Evolutionary conservation across 306 rosid species (phyloP).

Genomic region (Oxytropis ochrocephala): DNA sequence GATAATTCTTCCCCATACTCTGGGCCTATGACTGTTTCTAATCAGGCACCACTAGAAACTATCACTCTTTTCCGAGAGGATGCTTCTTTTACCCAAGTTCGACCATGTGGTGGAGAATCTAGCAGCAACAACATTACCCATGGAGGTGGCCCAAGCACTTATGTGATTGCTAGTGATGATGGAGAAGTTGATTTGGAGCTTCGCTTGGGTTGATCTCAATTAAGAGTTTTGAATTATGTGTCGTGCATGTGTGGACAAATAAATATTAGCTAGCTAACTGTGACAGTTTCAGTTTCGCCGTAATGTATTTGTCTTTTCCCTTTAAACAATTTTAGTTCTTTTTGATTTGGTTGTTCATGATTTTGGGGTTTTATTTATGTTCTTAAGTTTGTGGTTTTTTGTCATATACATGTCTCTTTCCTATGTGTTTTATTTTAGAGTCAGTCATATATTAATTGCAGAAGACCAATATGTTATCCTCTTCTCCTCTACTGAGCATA

Average conservation of each 20-base stretch:
- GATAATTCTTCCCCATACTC: no score
- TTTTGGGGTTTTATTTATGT: not conserved
- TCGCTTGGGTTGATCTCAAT: not conserved
- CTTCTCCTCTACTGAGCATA: no score
- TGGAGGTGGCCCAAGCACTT: not conserved
- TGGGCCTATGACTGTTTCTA: no score
- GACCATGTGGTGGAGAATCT: not conserved
- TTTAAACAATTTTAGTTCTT: not conserved
- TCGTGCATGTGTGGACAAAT: not conserved
- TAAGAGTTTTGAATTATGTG: not conserved
- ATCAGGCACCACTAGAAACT: not conserved
- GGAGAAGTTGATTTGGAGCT: not conserved
- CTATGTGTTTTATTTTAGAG: no score
- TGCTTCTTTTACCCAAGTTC: not conserved
- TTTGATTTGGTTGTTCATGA: not conserved
- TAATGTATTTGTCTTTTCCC: not conserved
- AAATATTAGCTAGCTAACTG: not conserved
- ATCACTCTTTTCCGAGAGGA: not conserved
- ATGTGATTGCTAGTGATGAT: not conserved
- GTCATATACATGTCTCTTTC: not conserved
- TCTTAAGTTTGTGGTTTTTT: not conserved
- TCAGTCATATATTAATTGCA: no score
- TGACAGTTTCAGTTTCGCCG: not conserved
- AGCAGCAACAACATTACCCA: not conserved
- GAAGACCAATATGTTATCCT: no score